Evolutionary conservation across 2,329 filamentous ascomycete genomes (phyloP).

Genomic region (Fusarium armeniacum): DNA sequence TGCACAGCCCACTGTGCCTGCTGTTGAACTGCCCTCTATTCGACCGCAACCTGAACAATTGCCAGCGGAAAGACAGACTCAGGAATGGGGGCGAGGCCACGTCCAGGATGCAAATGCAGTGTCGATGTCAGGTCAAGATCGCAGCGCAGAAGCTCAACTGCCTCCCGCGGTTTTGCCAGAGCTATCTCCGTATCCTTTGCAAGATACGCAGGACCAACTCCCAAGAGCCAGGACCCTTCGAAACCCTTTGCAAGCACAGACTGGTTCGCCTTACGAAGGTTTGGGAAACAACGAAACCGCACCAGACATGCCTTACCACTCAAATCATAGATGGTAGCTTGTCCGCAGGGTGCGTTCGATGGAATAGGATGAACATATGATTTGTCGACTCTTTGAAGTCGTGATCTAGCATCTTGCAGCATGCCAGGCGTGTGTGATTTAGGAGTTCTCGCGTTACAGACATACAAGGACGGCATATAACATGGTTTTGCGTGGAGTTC

Average conservation of each 20-base stretch:
- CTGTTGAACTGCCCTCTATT: slow-evolving; percentile 17
- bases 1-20: slow-evolving; percentile 12
- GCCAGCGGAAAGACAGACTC: slow-evolving; percentile 13
- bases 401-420: not conserved
- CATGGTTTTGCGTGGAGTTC: slow-evolving; percentile 43
- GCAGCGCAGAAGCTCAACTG: slow-evolving; percentile 8
- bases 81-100: slow-evolving; percentile 14
- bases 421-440: not conserved
- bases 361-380: not conserved
- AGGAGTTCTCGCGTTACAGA: slow-evolving; percentile 26
- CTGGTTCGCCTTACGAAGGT: slow-evolving; percentile 10
- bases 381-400: slow-evolving; percentile 1
- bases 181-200: slow-evolving; percentile 29
- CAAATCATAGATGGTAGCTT: slow-evolving; percentile 36
- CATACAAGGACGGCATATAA: slow-evolving; percentile 27
- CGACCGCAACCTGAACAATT: slow-evolving; percentile 22
- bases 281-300: slow-evolving; percentile 20
- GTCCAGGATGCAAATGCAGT: slow-evolving; percentile 9
- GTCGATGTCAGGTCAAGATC: slow-evolving; percentile 12
- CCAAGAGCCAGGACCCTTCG: slow-evolving; percentile 19
- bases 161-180: slow-evolving; percentile 34
- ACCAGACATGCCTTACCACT: slow-evolving; percentile 21
- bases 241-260: slow-evolving; percentile 31
- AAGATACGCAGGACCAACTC: slow-evolving; percentile 11
- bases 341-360: not conserved